Evolutionary conservation across 768 basidiomycete species (phyloP), one percentile per base, ranked within the genome.

Genomic region (Lactarius akahatsu): DNA sequence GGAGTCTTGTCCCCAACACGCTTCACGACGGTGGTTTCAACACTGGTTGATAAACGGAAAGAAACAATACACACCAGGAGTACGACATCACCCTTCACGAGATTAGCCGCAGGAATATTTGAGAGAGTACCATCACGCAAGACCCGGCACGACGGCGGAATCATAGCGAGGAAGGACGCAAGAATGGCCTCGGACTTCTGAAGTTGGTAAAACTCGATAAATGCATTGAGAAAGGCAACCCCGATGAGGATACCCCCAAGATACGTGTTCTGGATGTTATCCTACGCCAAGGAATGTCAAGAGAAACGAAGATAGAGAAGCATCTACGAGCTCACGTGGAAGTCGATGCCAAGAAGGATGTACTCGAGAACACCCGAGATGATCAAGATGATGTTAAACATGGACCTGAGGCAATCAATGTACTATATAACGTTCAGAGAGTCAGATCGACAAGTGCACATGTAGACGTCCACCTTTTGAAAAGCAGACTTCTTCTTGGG

Each of bases 101-200:
- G 78, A 34, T 83, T 81, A 5, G 85, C 81, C 9, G 87, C 88
- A 45, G 86, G 83, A 57, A 87, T 80, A 5, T 81, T 81, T 36
- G 75, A 72, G 62, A 89, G 81, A 2, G 81, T 78, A 0, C 83
- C 82, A 65, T 85, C 84, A 52, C 88, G 83, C 60, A 89, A 77
- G 32, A 86, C 86, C 50, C 81, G 85, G 71, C 86, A 88, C 9
- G 85, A 80, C 0, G 88, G 88, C 18, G 88, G 88, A 59, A 89
- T 89, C 86, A 89, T 85, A 11, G 88, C 88, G 40, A 89, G 78
- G 77, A 89, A 89, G 2, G 85, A 86, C 4, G 87, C 87, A 4
- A 89, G 79, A 70, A 89, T 89, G 45, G 86, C 86, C 72, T 88
- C 88, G 10, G 87, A 87, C 71, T 88, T 89, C 76, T 89, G 88